Conservation (phyloP, 108 stramenopile genomes). For the Cyclotella sp. region DNA sequence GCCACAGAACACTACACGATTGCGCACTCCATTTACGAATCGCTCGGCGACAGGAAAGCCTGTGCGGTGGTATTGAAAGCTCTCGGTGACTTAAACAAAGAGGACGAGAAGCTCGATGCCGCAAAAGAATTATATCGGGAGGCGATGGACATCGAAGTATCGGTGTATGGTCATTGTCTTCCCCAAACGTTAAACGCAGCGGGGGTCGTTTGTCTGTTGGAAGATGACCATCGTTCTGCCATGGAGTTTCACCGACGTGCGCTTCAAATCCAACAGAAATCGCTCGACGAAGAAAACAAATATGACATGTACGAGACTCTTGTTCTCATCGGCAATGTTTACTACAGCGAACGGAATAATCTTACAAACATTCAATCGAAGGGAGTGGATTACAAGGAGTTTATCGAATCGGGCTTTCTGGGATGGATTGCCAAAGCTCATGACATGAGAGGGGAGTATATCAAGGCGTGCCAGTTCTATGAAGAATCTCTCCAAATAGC, state of each 20-base stretch:
- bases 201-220: constrained; percentile 55
- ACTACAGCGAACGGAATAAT: constrained; percentile 78
- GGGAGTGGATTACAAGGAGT: constrained; percentile 69
- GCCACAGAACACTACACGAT: constrained; percentile 42
- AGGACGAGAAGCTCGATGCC: constrained; percentile 54
- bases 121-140: constrained; percentile 64
- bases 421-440: constrained; percentile 75
- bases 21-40: constrained; percentile 35
- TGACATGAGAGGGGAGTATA: constrained; percentile 74
- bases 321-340: constrained; percentile 77
- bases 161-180: constrained; percentile 59
- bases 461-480: constrained; percentile 72
- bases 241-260: constrained; percentile 79
- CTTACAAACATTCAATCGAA: constrained; percentile 60
- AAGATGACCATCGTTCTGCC: constrained; percentile 64
- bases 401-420: constrained; percentile 79
- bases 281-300: constrained; percentile 61
- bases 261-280: constrained; percentile 68
- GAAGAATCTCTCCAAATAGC: constrained; percentile 74
- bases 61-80: constrained; percentile 39
- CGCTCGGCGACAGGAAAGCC: constrained; percentile 23
- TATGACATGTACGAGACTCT: constrained; percentile 70
- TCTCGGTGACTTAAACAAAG: constrained; percentile 43
- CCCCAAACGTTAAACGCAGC: constrained; percentile 70
- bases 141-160: constrained; percentile 53